Conservation (phyloP, 83 land plant genomes). For the Larix sibirica region DNA sequence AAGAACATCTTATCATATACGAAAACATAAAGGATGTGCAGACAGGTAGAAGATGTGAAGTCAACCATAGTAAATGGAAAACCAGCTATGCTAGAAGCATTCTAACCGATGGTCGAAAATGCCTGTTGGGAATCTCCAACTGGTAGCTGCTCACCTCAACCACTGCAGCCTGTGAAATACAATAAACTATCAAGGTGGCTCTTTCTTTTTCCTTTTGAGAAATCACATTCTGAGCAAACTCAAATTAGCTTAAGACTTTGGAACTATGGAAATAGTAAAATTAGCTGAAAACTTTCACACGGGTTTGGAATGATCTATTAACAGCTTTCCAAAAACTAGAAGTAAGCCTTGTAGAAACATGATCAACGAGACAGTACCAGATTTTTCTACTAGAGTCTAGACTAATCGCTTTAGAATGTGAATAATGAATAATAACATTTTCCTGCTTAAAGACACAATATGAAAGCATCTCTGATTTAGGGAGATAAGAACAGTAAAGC, state of each 20-base stretch:
- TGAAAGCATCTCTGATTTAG: background rate
- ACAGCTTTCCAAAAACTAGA: background rate
- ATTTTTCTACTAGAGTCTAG: background rate
- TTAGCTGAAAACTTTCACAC: background rate
- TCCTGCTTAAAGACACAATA: background rate
- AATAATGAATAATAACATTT: background rate
- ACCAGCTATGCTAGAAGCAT: background rate
- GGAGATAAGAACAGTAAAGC: conserved; percentile 3
- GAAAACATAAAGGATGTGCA: background rate
- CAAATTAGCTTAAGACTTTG: background rate
- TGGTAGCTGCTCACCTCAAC: conserved; percentile 86
- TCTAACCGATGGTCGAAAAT: conserved; percentile 63
- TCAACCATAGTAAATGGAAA: background rate
- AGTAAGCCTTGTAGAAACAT: background rate
- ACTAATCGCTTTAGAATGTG: background rate
- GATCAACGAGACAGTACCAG: background rate
- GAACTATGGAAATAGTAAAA: background rate
- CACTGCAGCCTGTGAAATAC: conserved; percentile 55
- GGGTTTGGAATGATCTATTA: background rate
- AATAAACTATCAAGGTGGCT: background rate
- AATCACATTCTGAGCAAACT: background rate
- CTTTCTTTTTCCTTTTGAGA: background rate
- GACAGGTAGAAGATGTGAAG: background rate
- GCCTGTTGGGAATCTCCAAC: conserved; percentile 59
- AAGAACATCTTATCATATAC: background rate